Evolutionary conservation across 176 grass and related monocot species (phyloP), one percentile per base, ranked within the genome.

Genomic region (Leersia perrieri): DNA sequence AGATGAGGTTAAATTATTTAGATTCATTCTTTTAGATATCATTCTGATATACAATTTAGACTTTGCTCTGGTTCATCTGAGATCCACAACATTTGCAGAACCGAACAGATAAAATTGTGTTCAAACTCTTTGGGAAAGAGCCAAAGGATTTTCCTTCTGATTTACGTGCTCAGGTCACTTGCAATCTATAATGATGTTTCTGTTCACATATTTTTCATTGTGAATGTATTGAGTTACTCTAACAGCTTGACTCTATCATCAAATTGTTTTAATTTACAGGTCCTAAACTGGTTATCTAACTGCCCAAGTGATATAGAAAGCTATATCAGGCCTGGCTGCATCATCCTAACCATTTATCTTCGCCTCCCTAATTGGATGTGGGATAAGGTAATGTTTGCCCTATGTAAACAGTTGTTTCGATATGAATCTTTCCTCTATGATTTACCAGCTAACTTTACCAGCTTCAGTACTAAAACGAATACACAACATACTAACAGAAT

Each of bases 311-410:
- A 94, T 44, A 84, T 98, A 80, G 95, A 98, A 49, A 98, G 95
- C 80, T 94, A 94, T 78, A 94, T 98, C n/a, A 94, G 86, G 83
- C 95, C 95, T 53, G 95, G 95, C 14, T 98, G 95, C 80, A 80
- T 98, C 30, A 90, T 98, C 92, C 79, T 98, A 75, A 94, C 92
- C 42, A 47, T 98, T 72, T 98, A 98, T 66, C 80, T 98, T 68
- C 83, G 81, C 35, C 84, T 94, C 74, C 45, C 92, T 71, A 83
- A 92, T 74, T 98, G 85, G 85, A 80, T 85, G 77, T 98, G 92
- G 92, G 72, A 92, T 30, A 61, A 96, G 82, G 93, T 96, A 90
- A 26, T 47, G 60, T 49, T 49, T 64, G 64, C 9, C 12, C 35
- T 47, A 29, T 29, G 66, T 29, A 51, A 74, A 68, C 39, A 28